Conservation (phyloP, 2,329 filamentous ascomycete species). For the Botrytis hyacinthi region DNA sequence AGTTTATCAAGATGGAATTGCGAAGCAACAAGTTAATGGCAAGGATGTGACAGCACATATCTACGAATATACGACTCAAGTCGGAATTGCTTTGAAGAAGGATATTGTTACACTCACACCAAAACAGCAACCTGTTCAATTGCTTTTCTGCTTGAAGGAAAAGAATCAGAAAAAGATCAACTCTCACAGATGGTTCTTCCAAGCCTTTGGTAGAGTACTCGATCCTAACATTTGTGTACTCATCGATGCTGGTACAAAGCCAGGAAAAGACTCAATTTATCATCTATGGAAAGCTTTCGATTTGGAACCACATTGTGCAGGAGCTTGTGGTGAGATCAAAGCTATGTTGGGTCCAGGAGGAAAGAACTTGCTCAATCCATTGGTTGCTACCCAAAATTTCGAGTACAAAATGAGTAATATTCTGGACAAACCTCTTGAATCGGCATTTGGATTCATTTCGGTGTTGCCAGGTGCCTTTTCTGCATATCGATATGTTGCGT, state of each 20-base stretch:
- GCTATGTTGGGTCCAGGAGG: conserved; percentile 89
- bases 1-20: conserved; percentile 96
- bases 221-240: conserved; percentile 97
- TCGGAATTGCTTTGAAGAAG: conserved; percentile 95
- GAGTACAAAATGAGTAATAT: conserved; percentile 99
- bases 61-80: conserved; percentile 98
- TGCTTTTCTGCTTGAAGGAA: conserved; percentile 98
- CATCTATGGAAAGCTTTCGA: conserved; percentile 99
- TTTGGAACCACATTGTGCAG: conserved; percentile 93
- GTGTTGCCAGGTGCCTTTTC: conserved; percentile 92
- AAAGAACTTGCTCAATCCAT: conserved; percentile 80
- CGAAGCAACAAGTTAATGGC: conserved; percentile 97
- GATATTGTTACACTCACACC: conserved; percentile 97
- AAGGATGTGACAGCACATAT: conserved; percentile 94
- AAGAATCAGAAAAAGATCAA: conserved; percentile 98
- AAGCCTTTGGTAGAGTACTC: conserved; percentile 87
- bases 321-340: conserved; percentile 95
- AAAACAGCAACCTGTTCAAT: conserved; percentile 98
- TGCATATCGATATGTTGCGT: conserved; percentile 90
- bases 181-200: conserved; percentile 99
- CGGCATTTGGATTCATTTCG: conserved; percentile 96
- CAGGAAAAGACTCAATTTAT: conserved; percentile 83
- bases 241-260: conserved; percentile 92
- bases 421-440: conserved; percentile 93
- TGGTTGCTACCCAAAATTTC: conserved; percentile 97